phyloP scores from a whole-genome alignment of 208 protist genomes.

The Angomonas ambiguus region DNA sequence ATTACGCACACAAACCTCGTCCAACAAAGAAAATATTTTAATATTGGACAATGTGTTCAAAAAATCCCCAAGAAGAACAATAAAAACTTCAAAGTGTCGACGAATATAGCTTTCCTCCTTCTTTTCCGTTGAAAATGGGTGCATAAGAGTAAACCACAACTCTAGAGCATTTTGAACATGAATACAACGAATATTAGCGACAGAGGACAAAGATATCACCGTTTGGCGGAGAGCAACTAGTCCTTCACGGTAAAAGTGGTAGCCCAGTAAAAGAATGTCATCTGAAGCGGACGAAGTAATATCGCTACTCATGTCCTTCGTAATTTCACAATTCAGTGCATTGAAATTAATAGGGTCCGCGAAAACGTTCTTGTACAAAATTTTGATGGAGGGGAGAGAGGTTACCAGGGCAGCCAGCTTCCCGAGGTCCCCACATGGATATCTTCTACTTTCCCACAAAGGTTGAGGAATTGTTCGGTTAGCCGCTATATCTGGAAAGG shows the following conservation, averaged over 20 bases:
- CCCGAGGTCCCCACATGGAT: background rate
- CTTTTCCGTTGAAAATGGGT: conserved; percentile 26
- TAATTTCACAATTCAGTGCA: background rate
- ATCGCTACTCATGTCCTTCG: conserved; percentile 21
- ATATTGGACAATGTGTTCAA: conserved; percentile 58
- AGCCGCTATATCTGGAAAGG: background rate
- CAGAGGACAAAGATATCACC: conserved; percentile 51
- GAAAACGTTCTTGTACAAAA: conserved; percentile 1
- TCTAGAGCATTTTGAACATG: conserved; percentile 73
- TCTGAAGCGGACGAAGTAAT: conserved; percentile 17
- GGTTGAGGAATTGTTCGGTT: background rate
- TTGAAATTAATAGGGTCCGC: background rate
- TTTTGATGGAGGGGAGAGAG: background rate
- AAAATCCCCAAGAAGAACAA: conserved; percentile 52
- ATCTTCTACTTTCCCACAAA: background rate
- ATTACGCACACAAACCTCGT: conserved; percentile 37
- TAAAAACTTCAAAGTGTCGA: conserved; percentile 67
- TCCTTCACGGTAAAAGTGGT: conserved; percentile 59
- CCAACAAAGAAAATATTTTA: conserved; percentile 56
- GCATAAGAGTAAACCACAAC: conserved; percentile 73
- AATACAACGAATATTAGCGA: conserved; percentile 38
- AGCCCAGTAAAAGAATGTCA: conserved; percentile 39
- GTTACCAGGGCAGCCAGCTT: background rate
- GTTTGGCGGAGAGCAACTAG: conserved; percentile 54
- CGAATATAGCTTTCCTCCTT: conserved; percentile 38